Evolutionary conservation across 805 yeast species (phyloP), one percentile per base, ranked within the genome.

Genomic region (Monosporozyma siamensis): DNA sequence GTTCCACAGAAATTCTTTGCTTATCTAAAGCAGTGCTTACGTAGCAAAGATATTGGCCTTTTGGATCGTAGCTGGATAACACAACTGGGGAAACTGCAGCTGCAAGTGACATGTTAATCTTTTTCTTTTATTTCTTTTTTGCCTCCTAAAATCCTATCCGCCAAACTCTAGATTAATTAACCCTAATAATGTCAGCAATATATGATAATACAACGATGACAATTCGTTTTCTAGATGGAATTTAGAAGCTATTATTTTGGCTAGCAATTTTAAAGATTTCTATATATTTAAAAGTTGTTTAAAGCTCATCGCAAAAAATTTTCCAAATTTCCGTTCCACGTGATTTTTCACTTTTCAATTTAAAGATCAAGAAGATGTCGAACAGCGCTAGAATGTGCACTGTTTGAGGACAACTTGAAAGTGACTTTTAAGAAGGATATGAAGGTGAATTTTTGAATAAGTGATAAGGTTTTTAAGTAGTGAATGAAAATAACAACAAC

Each of bases 21-120:
- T 78, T 68, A 58, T 84, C 90, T 45, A 86, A 70, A 1, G 86
- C 81, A 27, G 77, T 74, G 17, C 76, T 65, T 1, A 76, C 85
- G 36, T 78, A 74, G 21, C 89, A 87, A 51, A 78, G 70, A 54
- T 70, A 71, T 35, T 72, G 67, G n/a, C 82, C 79, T 1, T 74
- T 61, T 10, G 78, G 70, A 59, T 86, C 90, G 57, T 78, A 85
- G 31, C 63, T 64, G 20, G 80, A 70, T 14, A 65, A 50, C 3
- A 49, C 48, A 5, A 51, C 42, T 17, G 54, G 53, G 6, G 46
- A 38, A 9, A 22, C 21, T 12, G 35, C 35, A 34, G 20, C 39
- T 11, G 41, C 34, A 14, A 36, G 6, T 12, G 44, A 43, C 48
- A 45, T 45, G 10, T 9, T 25, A n/a, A n/a, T n/a, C n/a, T n/a